phyloP scores from a whole-genome alignment of 179 eudicot genomes.

The Sideroxylon spinosum region DNA sequence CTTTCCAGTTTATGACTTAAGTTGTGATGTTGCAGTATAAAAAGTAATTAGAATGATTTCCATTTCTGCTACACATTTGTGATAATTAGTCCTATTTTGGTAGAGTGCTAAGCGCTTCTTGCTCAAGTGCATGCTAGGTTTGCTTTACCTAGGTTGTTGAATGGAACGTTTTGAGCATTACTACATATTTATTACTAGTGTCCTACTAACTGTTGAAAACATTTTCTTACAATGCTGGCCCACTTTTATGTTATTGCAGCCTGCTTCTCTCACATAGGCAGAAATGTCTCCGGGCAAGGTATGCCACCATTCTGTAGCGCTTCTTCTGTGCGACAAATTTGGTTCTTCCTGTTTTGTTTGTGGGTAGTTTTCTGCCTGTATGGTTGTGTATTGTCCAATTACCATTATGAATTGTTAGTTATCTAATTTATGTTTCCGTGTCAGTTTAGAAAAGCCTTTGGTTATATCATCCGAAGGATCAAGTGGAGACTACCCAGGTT shows the following conservation, averaged over 20 bases:
- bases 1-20: too few species aligned
- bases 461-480: conserved; percentile 78
- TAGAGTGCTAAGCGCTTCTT: too few species aligned
- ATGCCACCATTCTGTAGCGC: conserved; percentile 6
- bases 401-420: background rate
- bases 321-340: background rate
- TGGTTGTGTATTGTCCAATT: background rate
- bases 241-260: conserved; percentile 34
- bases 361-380: background rate
- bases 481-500: conserved; percentile 86
- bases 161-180: too few species aligned
- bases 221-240: background rate
- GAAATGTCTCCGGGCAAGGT: conserved; percentile 51
- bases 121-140: too few species aligned
- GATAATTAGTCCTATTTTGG: too few species aligned
- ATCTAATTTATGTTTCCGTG: conserved; percentile 15
- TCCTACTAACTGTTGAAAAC: background rate
- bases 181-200: background rate
- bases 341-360: background rate
- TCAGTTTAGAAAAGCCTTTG: conserved; percentile 50
- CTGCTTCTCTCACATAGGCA: conserved; percentile 74
- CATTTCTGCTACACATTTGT: too few species aligned
- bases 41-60: too few species aligned
- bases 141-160: too few species aligned
- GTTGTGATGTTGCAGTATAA: too few species aligned